Evolutionary conservation across 371 early-diverging fungal species (phyloP).

Genomic region (Mucor piriformis): DNA sequence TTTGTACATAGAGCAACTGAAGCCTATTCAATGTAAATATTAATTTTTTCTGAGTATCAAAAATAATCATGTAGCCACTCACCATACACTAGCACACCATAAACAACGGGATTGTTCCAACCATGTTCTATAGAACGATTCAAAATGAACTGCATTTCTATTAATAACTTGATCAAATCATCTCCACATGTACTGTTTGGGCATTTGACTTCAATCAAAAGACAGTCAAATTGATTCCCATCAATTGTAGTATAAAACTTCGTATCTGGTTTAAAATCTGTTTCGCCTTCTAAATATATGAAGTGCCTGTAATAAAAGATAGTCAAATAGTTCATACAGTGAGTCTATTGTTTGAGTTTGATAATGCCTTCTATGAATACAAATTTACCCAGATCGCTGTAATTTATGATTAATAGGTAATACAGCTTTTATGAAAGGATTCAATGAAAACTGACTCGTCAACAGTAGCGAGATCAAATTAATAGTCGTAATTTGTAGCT

Average conservation of each 20-base stretch:
- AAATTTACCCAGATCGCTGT: slow-evolving; percentile 10
- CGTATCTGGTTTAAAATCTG: slow-evolving; percentile 11
- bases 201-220: slow-evolving; percentile 3
- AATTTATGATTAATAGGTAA: slow-evolving; percentile 11
- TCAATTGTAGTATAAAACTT: slow-evolving; percentile 4
- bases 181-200: slow-evolving; percentile 9
- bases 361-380: slow-evolving; percentile 4
- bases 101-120: slow-evolving; percentile 13
- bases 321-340: slow-evolving; percentile 5
- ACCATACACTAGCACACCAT: slow-evolving; percentile 15
- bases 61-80: slow-evolving; percentile 1
- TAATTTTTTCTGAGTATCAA: background rate
- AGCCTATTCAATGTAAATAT: no score
- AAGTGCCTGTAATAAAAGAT: slow-evolving; percentile 10
- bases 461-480: slow-evolving; percentile 8
- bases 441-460: slow-evolving; percentile 13
- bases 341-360: slow-evolving; percentile 8
- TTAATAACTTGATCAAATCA: slow-evolving; percentile 9
- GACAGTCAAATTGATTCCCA: slow-evolving; percentile 5
- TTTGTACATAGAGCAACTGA: no score
- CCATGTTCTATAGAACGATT: slow-evolving; percentile 7
- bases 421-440: slow-evolving; percentile 17
- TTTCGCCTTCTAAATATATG: slow-evolving; percentile 5
- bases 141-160: slow-evolving; percentile 10
- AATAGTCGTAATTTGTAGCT: slow-evolving; percentile 5